These are phyloP conservation scores for Pseudopithomyces chartarum DNA, from an alignment of 2,329 filamentous ascomycete species.

Conservation along the genomic window DNA sequence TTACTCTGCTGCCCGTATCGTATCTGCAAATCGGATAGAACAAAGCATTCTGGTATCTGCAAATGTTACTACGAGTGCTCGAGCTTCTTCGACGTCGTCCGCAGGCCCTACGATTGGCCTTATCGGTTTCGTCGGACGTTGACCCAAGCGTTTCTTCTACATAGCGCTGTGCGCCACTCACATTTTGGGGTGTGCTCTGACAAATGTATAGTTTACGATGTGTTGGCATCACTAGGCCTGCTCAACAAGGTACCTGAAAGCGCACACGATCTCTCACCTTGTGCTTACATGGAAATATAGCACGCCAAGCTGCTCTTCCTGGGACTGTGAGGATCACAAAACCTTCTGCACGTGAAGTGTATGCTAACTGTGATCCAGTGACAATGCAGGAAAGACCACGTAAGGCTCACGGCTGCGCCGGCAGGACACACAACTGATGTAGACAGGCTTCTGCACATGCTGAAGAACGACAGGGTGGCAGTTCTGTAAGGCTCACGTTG, in stretches of 20 bases:
- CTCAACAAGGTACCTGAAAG: conserved; percentile 69
- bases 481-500: conserved; percentile 67
- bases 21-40: not conserved
- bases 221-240: conserved; percentile 83
- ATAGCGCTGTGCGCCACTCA: not conserved
- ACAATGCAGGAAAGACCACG: conserved; percentile 97
- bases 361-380: conserved; percentile 72
- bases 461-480: conserved; percentile 88
- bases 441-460: conserved; percentile 75
- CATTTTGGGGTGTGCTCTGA: conserved; percentile 11
- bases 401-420: conserved; percentile 55
- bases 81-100: not conserved
- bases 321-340: conserved; percentile 59
- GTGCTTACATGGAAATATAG: conserved; percentile 33
- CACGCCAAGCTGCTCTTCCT: conserved; percentile 75
- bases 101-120: not conserved
- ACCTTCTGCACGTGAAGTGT: not conserved
- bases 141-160: not conserved
- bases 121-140: not conserved
- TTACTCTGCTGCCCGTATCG: not conserved
- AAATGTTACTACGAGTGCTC: not conserved
- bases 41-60: too few species aligned
- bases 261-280: not conserved
- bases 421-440: conserved; percentile 14
- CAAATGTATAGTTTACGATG: conserved; percentile 74